Conservation (phyloP, 2,329 filamentous ascomycete species). For the Venturia nashicola region DNA sequence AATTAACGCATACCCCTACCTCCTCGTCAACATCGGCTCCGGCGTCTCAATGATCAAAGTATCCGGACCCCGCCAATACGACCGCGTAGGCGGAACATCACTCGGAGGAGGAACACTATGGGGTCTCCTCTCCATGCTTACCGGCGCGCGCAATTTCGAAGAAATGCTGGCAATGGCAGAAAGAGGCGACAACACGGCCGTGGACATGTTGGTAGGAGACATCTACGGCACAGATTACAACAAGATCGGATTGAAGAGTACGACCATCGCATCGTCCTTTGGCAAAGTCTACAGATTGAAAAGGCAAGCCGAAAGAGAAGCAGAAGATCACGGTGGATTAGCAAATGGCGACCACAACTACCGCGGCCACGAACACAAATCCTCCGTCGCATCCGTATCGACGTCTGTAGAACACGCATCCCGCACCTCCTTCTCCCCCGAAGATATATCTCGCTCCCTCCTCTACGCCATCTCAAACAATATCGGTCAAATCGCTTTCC, state of each 20-base stretch:
- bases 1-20: constrained; percentile 85
- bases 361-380: constrained; percentile 12
- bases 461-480: constrained; percentile 83
- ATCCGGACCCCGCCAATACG: constrained; percentile 71
- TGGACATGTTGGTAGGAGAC: constrained; percentile 95
- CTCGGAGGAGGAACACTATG: constrained; percentile 95
- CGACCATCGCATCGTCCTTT: constrained; percentile 89
- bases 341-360: constrained; percentile 34
- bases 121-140: constrained; percentile 84
- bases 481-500: constrained; percentile 92
- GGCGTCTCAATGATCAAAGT: constrained; percentile 97
- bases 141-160: constrained; percentile 90
- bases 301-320: constrained; percentile 64
- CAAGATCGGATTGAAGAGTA: constrained; percentile 93
- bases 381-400: constrained; percentile 1
- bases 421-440: constrained; percentile 48
- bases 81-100: constrained; percentile 89
- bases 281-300: constrained; percentile 95
- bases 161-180: constrained; percentile 93
- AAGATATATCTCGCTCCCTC: constrained; percentile 82
- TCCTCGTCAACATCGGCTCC: constrained; percentile 95
- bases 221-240: constrained; percentile 94
- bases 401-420: constrained; percentile 22
- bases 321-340: constrained; percentile 57
- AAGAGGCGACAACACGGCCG: constrained; percentile 77